These are phyloP conservation scores for Persicaria maculosa DNA, from an alignment of 148 eudicot species.

Conservation along the genomic window DNA sequence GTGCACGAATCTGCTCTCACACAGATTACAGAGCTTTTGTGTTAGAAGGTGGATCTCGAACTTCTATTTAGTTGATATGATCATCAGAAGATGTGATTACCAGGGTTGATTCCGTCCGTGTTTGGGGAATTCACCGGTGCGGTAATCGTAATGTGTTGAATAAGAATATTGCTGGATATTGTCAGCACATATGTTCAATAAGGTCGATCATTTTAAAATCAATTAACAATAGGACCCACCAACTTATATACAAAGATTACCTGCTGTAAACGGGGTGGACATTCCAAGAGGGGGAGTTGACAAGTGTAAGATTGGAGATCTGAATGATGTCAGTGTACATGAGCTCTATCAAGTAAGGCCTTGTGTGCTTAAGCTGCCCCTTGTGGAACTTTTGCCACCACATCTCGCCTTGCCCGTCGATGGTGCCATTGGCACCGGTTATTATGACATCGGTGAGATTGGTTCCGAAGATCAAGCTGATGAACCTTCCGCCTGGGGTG, in stretches of 20 bases:
- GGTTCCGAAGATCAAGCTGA: constrained; percentile 69
- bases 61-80: not conserved
- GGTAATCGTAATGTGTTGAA: constrained; percentile 69
- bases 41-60: not conserved
- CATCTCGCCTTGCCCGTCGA: constrained; percentile 75
- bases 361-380: constrained; percentile 47
- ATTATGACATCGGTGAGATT: constrained; percentile 85
- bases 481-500: constrained; percentile 63
- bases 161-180: constrained; percentile 49
- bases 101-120: constrained; percentile 98
- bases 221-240: no score
- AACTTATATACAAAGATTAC: constrained; percentile 22
- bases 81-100: constrained; percentile 21
- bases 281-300: constrained; percentile 94
- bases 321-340: constrained; percentile 65
- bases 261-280: constrained; percentile 90
- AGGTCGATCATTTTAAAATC: no score
- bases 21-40: not conserved
- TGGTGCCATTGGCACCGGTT: constrained; percentile 88
- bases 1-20: constrained; percentile 69
- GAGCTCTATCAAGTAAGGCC: constrained; percentile 85
- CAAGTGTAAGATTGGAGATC: constrained; percentile 65
- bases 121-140: constrained; percentile 82
- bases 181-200: not conserved
- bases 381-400: constrained; percentile 83